Evolutionary conservation across 140 eudicot species (phyloP), one percentile per base, ranked within the genome.

Genomic region (Anethum foeniculum): DNA sequence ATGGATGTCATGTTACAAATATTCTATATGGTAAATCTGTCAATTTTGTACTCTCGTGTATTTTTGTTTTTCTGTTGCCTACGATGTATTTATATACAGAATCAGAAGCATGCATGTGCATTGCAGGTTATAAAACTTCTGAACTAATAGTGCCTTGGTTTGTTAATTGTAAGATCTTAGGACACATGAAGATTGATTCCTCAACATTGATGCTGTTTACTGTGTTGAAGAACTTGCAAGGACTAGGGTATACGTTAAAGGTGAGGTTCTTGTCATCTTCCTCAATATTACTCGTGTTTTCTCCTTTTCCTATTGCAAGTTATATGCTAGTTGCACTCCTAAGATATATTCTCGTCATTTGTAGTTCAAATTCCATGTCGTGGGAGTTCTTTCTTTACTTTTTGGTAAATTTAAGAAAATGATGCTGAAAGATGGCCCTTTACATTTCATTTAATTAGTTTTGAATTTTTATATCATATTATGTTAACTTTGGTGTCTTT

Each of bases 111-210:
- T 68, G 44, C 43, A 6, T 43, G 56, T 44, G 19, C 81, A 27
- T 79, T 65, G 32, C 36, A 28, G 82, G 27, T 6, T n/a, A 7
- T 34, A 3, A 30, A 80, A n/a, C 80, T 49, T 80, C 71, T 84
- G 80, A 79, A 80, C 81, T 81, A 84, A 80, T 56, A 78, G 79
- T 81, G 81, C 81, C 82, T 87, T 81, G 79, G 80, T 84, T 83
- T 92, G 88, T 77, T 87, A 77, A 76, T 81, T 91, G 88, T 81
- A 90, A 94, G 99, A 88, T 94, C 91, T 81, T 94, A 86, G 99
- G 97, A 80, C 91, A 87, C 85, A 84, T 89, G 97, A 86, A 87
- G 90, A 84, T 85, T 47, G 92, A 90, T 80, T 89, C 99, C 23
- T 83, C 87, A 68, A 80, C 97, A 58, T 83, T 94, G 91, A 86